These are phyloP conservation scores for Russula dissimulans DNA, from an alignment of 768 basidiomycete genomes.

Conservation along the genomic window DNA sequence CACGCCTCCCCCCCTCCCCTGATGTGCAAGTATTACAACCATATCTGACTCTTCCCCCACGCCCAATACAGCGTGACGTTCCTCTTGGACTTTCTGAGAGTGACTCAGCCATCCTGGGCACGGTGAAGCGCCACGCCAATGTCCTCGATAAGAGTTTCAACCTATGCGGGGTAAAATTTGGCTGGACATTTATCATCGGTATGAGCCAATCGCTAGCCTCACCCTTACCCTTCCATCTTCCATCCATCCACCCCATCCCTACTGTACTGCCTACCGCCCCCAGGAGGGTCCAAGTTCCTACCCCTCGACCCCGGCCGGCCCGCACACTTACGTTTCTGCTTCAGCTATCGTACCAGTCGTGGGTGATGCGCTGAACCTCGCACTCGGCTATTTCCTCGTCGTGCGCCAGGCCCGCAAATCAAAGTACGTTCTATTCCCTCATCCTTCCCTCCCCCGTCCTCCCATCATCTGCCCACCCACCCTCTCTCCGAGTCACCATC, in stretches of 20 bases:
- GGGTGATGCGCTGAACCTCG: conserved; percentile 55
- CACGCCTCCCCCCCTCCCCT: neutral
- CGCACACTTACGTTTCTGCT: neutral
- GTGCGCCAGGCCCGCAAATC: conserved; percentile 66
- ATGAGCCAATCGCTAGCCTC: conserved; percentile 3
- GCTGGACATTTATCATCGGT: conserved; percentile 76
- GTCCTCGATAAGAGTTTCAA: conserved; percentile 83
- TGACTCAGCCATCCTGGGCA: conserved; percentile 65
- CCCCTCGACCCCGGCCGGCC: too few relatives aligned
- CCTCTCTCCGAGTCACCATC: neutral
- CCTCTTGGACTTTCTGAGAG: conserved; percentile 71
- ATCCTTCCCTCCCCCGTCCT: too few relatives aligned
- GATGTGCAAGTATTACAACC: neutral
- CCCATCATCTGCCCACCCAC: neutral
- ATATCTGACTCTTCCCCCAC: neutral
- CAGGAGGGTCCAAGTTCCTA: too few relatives aligned
- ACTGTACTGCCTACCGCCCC: too few relatives aligned
- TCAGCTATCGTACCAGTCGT: conserved; percentile 56
- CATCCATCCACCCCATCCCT: too few relatives aligned
- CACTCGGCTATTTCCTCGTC: conserved; percentile 68
- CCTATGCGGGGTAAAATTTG: conserved; percentile 73
- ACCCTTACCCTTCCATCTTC: too few relatives aligned
- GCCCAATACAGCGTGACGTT: conserved; percentile 41
- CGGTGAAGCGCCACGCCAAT: conserved; percentile 70
- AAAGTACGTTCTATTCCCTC: conserved; percentile 36